Percentiles rank a stretch among this genome's conserved stretches.
These are phyloP conservation scores for Tuctoria greenei DNA, from an alignment of 176 grass and related monocot species.

Conservation along the genomic window DNA sequence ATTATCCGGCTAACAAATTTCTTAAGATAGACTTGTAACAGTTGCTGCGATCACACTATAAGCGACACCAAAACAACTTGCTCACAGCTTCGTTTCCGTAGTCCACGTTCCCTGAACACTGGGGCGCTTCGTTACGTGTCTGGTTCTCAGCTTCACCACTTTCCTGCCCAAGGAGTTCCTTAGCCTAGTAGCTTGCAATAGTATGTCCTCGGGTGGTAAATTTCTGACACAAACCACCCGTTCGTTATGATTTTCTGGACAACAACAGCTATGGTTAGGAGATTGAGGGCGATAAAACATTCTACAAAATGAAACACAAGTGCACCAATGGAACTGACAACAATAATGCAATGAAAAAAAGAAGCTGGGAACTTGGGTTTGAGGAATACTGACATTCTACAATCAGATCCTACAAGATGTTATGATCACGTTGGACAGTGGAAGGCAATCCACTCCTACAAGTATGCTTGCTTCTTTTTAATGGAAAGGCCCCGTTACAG, in stretches of 20 bases:
- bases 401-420: too few relatives aligned
- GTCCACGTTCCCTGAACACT: conserved; percentile 88
- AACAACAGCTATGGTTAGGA: conserved; percentile 7
- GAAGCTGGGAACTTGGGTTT: background rate
- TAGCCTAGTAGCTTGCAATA: conserved; percentile 74
- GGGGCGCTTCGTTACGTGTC: conserved; percentile 69
- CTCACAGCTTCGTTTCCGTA: conserved; percentile 79
- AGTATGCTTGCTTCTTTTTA: too few relatives aligned
- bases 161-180: conserved; percentile 83
- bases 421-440: too few relatives aligned
- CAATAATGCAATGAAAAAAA: background rate
- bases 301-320: background rate
- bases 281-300: background rate
- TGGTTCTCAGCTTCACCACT: conserved; percentile 81
- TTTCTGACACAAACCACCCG: conserved; percentile 83
- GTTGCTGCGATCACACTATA: background rate
- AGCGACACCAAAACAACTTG: background rate
- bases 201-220: conserved; percentile 61
- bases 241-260: conserved; percentile 79
- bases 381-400: too few relatives aligned
- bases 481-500: too few relatives aligned
- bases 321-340: background rate
- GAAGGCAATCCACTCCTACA: too few relatives aligned
- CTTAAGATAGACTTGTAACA: background rate
- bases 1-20: background rate